Conservation (phyloP, 2,329 filamentous ascomycete species). For the Blastomyces gilchristii region DNA sequence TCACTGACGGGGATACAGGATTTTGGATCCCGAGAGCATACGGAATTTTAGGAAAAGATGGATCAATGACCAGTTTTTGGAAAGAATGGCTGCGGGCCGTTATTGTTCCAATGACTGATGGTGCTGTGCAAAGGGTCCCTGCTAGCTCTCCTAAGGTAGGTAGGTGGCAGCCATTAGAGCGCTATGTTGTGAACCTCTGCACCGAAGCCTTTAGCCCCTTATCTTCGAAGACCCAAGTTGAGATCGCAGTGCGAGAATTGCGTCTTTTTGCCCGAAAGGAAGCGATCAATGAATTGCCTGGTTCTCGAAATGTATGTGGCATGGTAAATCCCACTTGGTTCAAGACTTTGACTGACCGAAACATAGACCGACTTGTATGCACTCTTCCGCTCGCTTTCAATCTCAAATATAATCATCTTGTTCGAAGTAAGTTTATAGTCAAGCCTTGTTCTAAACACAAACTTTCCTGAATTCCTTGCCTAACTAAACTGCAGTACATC, state of each 20-base stretch:
- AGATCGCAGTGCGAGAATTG: slow-evolving; percentile 79
- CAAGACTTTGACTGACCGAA: neutral
- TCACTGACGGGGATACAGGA: slow-evolving; percentile 89
- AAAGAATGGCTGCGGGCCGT: slow-evolving; percentile 96
- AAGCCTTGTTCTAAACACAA: neutral
- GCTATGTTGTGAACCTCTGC: slow-evolving; percentile 94
- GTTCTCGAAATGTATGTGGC: slow-evolving; percentile 57
- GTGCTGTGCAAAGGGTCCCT: slow-evolving; percentile 69
- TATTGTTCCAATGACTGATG: slow-evolving; percentile 91
- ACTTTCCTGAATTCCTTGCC: neutral
- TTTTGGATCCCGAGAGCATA: slow-evolving; percentile 93
- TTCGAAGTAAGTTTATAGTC: slow-evolving; percentile 50
- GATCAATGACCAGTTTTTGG: slow-evolving; percentile 80
- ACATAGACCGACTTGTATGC: slow-evolving; percentile 71
- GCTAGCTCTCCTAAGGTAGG: slow-evolving; percentile 82
- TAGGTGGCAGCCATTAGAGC: slow-evolving; percentile 90
- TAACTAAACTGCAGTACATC: slow-evolving; percentile 48
- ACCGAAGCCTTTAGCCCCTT: slow-evolving; percentile 88
- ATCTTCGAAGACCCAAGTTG: slow-evolving; percentile 89
- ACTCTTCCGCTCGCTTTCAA: slow-evolving; percentile 77
- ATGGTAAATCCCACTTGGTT: neutral
- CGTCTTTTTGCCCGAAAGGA: slow-evolving; percentile 89
- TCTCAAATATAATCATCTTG: slow-evolving; percentile 83
- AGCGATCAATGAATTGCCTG: slow-evolving; percentile 83
- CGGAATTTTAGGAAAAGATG: slow-evolving; percentile 79